Base-by-base conservation (phyloP, 2,329 filamentous ascomycete species). In the Neoscytalidium dimidiatum region DNA sequence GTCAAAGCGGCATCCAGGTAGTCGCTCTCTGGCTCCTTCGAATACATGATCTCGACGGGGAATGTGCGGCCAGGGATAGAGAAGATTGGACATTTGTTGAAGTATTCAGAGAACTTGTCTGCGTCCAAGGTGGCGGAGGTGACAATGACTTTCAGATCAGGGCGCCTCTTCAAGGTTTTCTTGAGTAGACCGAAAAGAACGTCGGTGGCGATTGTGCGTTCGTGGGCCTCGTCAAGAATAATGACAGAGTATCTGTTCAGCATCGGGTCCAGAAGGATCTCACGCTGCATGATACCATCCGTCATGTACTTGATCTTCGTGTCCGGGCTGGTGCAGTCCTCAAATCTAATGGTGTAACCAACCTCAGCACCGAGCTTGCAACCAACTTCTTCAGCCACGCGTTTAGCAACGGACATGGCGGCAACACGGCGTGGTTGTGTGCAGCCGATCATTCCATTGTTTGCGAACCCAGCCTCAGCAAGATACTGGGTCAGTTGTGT, bases 281-380 rank as follows among this genome's bases (percentile, higher is more conserved):
- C 95, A 74, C 95, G 85, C 74, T 98, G 85, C 73, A 99, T 88
- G 90, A 99, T 98, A 87, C 96, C 96, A 75, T 99, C 95, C 49
- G 96, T 99, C 95, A 99, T 99, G 84, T 99, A 99, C 83, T 99
- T 99, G 76, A 99, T 87, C 67, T 96, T 87, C 1, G 95, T 99
- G 78, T 92, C 93, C 65, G 88, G 87, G 58, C 91, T 87, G 0
- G 95, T 98, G 82, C 89, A 91, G 78, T 99, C 95, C 80, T 99
- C 96, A 79, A 99, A 99, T 84, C 95, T 92, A 77, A 99, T 98
- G 78, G 92, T 98, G 83, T 98, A 99, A 79, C 95, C 95, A 64
- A 99, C 94, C 80, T 98, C 94, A 70, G 97, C 89, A 66, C 95
- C 95, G 28, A 99, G 85, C 66, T 86, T 88, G 70, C 97, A 94